These are phyloP conservation scores for Pneumocystis oryctolagi DNA, from an alignment of 1,139 yeast genomes.

Conservation along the genomic window DNA sequence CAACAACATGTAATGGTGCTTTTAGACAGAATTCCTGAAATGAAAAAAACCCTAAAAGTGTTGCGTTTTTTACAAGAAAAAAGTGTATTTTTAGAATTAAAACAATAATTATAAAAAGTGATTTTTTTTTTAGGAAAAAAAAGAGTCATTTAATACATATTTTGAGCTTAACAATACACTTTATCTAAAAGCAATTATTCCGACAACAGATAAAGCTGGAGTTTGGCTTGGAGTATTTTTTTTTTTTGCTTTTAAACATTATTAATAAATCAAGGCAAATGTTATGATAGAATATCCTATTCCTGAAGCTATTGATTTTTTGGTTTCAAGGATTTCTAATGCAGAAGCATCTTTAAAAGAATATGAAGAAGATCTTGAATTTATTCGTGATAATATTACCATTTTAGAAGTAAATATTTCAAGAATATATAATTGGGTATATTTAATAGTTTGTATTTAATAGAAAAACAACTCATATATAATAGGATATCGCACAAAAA, in stretches of 20 bases:
- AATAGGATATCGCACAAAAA: neutral
- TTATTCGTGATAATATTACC: slow-evolving; percentile 79
- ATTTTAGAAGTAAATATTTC: slow-evolving; percentile 98
- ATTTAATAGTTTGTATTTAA: neutral
- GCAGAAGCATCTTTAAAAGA: slow-evolving; percentile 45
- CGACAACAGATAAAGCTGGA: slow-evolving; percentile 49
- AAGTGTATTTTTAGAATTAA: slow-evolving; percentile 20
- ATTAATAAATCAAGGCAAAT: slow-evolving; percentile 39
- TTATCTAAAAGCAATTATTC: slow-evolving; percentile 64
- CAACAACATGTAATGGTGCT: slow-evolving; percentile 52
- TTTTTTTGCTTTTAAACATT: neutral
- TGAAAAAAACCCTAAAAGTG: slow-evolving; percentile 64
- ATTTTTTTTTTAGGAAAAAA: neutral
- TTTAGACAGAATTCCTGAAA: slow-evolving; percentile 72
- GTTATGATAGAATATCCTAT: slow-evolving; percentile 92
- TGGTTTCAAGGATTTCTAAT: slow-evolving; percentile 45
- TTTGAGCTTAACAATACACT: slow-evolving; percentile 88
- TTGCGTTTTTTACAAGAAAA: slow-evolving; percentile 44
- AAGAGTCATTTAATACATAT: slow-evolving; percentile 32
- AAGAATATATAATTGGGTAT: slow-evolving; percentile 72
- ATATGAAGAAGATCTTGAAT: slow-evolving; percentile 76
- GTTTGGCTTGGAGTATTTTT: slow-evolving; percentile 62
- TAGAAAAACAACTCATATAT: neutral
- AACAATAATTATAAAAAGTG: neutral
- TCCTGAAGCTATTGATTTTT: slow-evolving; percentile 65